These are phyloP conservation scores for Pyrenophora tritici-repentis DNA, from an alignment of 2,329 filamentous ascomycete species.

Conservation along the genomic window DNA sequence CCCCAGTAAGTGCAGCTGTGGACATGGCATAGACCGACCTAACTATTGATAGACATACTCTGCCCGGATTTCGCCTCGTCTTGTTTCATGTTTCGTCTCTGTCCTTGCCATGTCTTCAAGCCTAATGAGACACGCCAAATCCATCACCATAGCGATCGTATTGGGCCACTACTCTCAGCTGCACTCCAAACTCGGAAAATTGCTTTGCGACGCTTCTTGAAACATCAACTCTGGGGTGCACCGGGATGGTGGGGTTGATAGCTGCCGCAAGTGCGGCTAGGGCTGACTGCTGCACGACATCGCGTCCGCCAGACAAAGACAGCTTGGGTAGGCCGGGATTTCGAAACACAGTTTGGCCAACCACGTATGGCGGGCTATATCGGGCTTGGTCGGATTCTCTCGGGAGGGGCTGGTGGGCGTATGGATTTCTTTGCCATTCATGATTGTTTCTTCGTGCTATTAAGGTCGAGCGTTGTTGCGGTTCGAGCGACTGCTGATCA, in stretches of 20 bases:
- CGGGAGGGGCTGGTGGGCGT: neutral
- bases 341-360: neutral
- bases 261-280: slow-evolving; percentile 12
- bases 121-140: slow-evolving; percentile 1
- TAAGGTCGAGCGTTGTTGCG: neutral
- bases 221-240: slow-evolving; percentile 3
- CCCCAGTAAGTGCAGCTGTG: neutral
- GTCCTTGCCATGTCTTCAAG: neutral
- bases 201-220: slow-evolving; percentile 4
- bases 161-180: slow-evolving; percentile 1
- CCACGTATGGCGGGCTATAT: neutral
- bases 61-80: neutral
- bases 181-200: neutral
- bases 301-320: neutral
- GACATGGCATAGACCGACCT: no score
- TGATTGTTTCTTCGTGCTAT: neutral
- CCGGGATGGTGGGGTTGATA: slow-evolving; percentile 3
- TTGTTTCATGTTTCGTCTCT: no score
- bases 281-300: slow-evolving; percentile 13
- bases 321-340: neutral
- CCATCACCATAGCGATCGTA: slow-evolving; percentile 7
- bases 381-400: neutral
- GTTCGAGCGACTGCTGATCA: neutral
- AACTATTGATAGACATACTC: neutral
- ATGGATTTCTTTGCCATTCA: neutral